Base-by-base conservation (phyloP, 2,329 filamentous ascomycete genomes). In the Penicillium expansum region DNA sequence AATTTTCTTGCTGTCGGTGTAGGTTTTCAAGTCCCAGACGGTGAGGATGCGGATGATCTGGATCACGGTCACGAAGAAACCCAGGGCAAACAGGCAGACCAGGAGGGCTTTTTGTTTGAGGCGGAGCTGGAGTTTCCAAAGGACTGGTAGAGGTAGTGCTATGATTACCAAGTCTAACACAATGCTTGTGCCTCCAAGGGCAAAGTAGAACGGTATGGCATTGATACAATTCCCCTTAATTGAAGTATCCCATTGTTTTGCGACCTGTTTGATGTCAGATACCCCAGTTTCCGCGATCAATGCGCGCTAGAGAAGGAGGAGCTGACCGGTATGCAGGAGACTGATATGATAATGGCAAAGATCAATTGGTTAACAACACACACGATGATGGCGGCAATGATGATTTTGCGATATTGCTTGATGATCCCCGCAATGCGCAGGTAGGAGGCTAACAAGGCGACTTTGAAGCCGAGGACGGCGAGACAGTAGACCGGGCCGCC, bases 31-130 rank as follows among this genome's bases (percentile, higher is more conserved):
- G 14, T 69, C 73, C 37, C 71, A 71, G 58, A 83, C 76, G n/a
- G 77, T 80, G 55, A 77, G 74, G 55, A 82, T 79, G 14, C 80
- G 80, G 57, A 83, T 74, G 55, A 80, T 76, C 61, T 82, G 80
- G 55, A 82, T 79, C 45, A 79, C 60, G 5, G 78, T 80, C 42
- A 82, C 76, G 68, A 83, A 82, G 50, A 79, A 67, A n/a, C 80
- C 81, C 24, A 83, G 71, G 3, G 73, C 71, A 62, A 82, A 82
- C 29, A 82, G 69, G 5, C 67, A 68, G 0, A 75, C 68, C 0
- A 82, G 69, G 3, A 78, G 72, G 3, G 75, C 56, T 42, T 67
- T 68, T 38, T 68, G 64, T 22, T 52, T 54, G 3, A 24, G 20
- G 1, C 30, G 50, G 4, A 69, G 57, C 37, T 59, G 58, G 1